Conservation (phyloP, 225 moss, liverwort and hornwort species). For the Sphagnum tenellum region DNA sequence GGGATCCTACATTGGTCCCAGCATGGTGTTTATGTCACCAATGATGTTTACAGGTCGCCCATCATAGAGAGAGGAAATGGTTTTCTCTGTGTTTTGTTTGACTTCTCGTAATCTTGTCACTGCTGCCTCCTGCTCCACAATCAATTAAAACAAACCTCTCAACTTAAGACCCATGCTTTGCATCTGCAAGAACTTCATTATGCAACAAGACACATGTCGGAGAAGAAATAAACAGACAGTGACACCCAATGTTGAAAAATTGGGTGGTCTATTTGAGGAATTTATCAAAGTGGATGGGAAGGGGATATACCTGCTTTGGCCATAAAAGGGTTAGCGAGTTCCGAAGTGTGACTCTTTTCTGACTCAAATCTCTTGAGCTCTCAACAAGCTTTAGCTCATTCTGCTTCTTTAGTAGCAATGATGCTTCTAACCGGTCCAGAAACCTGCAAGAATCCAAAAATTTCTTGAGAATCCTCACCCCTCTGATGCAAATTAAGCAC, state of each 20-base stretch:
- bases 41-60: conserved; percentile 89
- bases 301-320: conserved; percentile 75
- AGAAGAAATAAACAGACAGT: too few species aligned
- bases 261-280: background rate
- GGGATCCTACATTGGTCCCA: conserved; percentile 35
- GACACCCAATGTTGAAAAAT: background rate
- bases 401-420: conserved; percentile 74
- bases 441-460: conserved; percentile 36
- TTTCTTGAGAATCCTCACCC: background rate
- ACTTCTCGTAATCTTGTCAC: conserved; percentile 58
- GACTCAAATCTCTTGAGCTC: conserved; percentile 62
- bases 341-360: conserved; percentile 69
- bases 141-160: too few species aligned
- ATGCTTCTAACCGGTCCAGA: conserved; percentile 66
- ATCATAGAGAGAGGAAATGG: conserved; percentile 59
- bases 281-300: background rate
- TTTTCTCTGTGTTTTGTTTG: conserved; percentile 57
- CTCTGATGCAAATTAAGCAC: background rate
- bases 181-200: too few species aligned
- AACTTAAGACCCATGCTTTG: too few species aligned
- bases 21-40: conserved; percentile 82
- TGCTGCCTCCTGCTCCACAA: conserved; percentile 51
- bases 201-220: too few species aligned
- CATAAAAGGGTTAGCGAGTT: conserved; percentile 59
- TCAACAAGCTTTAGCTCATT: conserved; percentile 66